phyloP scores from a whole-genome alignment of 768 basidiomycete species.

The Pholiota microspora region DNA sequence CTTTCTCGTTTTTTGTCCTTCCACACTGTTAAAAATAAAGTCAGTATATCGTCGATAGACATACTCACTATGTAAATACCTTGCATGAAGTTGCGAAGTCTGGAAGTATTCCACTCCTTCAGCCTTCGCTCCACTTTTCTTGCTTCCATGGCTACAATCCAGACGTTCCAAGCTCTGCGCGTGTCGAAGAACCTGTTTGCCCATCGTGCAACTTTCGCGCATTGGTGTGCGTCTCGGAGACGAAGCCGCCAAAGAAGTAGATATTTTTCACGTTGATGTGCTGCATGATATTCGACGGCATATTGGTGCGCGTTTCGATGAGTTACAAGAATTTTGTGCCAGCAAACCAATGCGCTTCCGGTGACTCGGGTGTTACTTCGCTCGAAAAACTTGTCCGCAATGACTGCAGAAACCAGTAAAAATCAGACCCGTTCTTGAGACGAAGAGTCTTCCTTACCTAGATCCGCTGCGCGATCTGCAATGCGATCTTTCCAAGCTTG shows the following conservation, averaged over 20 bases:
- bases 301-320: conserved; percentile 21
- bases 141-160: conserved; percentile 23
- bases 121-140: conserved; percentile 22
- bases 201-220: conserved; percentile 24
- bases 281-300: conserved; percentile 21
- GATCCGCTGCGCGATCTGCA: conserved; percentile 15
- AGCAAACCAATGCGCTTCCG: conserved; percentile 14
- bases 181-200: conserved; percentile 24
- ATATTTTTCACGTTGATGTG: conserved; percentile 17
- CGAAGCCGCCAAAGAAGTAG: conserved; percentile 24
- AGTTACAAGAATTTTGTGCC: conserved; percentile 20
- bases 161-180: conserved; percentile 21
- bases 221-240: conserved; percentile 18
- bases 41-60: not conserved
- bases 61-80: no score
- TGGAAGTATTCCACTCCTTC: conserved; percentile 17
- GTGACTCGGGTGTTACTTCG: conserved; percentile 16
- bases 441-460: no score
- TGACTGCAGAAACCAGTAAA: conserved; percentile 15
- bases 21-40: conserved; percentile 42
- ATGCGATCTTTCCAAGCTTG: conserved; percentile 19
- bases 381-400: conserved; percentile 19
- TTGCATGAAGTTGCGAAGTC: conserved; percentile 15
- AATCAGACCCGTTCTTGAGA: no score
- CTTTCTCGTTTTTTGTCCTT: conserved; percentile 32